Percentiles rank a stretch among this genome's conserved stretches.
phyloP scores from a whole-genome alignment of 2,329 filamentous ascomycete species.

The Calonectria pseudoturangicola region DNA sequence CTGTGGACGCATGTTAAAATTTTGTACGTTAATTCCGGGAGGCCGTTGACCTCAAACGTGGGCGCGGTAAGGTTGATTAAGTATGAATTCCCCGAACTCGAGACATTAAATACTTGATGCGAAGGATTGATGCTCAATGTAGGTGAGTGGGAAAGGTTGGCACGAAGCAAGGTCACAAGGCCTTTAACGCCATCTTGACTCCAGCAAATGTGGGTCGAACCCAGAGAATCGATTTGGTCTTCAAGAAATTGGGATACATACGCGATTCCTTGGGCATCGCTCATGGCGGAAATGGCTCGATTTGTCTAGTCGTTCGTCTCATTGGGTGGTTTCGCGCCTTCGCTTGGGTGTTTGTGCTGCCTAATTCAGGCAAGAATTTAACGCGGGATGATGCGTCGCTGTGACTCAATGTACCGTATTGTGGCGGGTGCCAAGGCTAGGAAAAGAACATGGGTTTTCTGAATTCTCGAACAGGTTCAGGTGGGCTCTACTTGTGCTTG shows the following conservation, averaged over 20 bases:
- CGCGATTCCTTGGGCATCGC: neutral
- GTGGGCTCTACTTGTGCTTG: neutral
- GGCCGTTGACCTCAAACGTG: constrained; percentile 13
- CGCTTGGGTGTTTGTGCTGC: neutral
- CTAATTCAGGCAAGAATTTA: neutral
- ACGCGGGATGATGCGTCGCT: neutral
- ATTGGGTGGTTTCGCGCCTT: neutral
- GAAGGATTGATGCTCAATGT: neutral
- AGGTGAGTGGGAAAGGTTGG: neutral
- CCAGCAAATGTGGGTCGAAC: constrained; percentile 24
- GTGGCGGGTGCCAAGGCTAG: too few relatives aligned
- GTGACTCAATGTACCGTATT: neutral
- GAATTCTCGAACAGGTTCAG: too few relatives aligned
- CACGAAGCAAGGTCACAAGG: neutral
- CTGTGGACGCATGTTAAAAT: constrained; percentile 6
- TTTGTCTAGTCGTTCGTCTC: neutral
- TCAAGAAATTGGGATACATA: constrained; percentile 17
- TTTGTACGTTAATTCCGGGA: constrained; percentile 1
- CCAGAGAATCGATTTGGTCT: constrained; percentile 1
- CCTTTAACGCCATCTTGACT: neutral
- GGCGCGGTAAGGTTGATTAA: neutral
- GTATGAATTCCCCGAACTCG: constrained; percentile 16
- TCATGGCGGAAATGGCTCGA: neutral
- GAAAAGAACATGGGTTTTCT: too few relatives aligned
- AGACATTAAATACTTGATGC: constrained; percentile 3